Conservation (phyloP, 495 filamentous ascomycete genomes). For the Talaromyces stipitatus region DNA sequence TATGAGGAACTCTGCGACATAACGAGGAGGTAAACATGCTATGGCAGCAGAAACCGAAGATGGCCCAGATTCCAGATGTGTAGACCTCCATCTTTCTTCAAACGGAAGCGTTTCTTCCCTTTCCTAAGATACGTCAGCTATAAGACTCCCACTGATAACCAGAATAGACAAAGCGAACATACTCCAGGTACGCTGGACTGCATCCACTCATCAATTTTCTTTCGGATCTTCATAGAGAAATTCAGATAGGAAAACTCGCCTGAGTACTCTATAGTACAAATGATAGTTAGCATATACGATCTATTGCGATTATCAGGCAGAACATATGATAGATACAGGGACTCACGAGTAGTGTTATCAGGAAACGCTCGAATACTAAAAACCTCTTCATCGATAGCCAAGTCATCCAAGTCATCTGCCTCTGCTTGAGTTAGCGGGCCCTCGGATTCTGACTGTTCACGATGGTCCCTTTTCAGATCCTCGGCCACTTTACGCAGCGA, state of each 20-base stretch:
- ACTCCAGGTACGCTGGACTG: slow-evolving; percentile 36
- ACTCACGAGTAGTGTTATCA: slow-evolving; percentile 41
- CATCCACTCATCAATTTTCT: slow-evolving; percentile 44
- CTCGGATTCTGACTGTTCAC: slow-evolving; percentile 26
- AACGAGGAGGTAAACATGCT: slow-evolving; percentile 41
- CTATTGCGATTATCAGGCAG: not conserved
- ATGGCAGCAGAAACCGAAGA: slow-evolving; percentile 30
- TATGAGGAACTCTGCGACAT: slow-evolving; percentile 43
- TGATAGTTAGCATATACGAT: not conserved
- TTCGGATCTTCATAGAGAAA: slow-evolving; percentile 42
- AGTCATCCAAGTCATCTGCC: slow-evolving; percentile 33
- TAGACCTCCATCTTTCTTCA: slow-evolving; percentile 41
- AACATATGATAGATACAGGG: no score
- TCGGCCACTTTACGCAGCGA: slow-evolving; percentile 34
- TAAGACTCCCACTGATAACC: not conserved
- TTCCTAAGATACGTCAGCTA: slow-evolving; percentile 18
- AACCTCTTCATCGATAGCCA: slow-evolving; percentile 37
- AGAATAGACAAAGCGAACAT: slow-evolving; percentile 4
- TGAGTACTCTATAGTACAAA: slow-evolving; percentile 34
- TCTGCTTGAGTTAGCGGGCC: slow-evolving; percentile 25
- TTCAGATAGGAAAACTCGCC: slow-evolving; percentile 46
- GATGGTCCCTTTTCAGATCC: slow-evolving; percentile 29
- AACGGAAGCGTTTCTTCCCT: slow-evolving; percentile 35
- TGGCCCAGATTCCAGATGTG: slow-evolving; percentile 40
- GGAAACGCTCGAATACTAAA: slow-evolving; percentile 40